Evolutionary conservation across 1,139 yeast species (phyloP).

Genomic region (Kurtzmaniella quercitrusa): DNA sequence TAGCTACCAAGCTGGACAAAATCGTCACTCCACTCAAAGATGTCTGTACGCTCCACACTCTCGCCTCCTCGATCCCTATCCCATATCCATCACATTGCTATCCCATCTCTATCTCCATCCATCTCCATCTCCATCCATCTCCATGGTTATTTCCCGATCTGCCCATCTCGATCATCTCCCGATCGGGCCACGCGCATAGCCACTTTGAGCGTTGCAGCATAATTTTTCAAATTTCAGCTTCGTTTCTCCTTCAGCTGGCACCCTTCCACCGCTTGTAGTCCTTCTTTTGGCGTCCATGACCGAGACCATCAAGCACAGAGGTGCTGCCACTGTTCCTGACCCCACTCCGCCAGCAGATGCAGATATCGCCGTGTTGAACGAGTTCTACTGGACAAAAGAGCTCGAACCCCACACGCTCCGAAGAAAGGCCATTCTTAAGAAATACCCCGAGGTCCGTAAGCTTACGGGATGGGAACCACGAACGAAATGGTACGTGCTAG

Average conservation of each 20-base stretch:
- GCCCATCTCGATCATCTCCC: neutral
- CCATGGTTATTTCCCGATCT: neutral
- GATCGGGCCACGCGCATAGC: neutral
- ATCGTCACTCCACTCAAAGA: too few relatives aligned
- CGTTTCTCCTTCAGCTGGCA: neutral
- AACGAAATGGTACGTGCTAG: slow-evolving; percentile 69
- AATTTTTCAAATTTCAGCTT: neutral
- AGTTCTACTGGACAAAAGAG: slow-evolving; percentile 81
- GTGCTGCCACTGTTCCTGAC: slow-evolving; percentile 31
- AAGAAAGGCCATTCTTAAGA: slow-evolving; percentile 66
- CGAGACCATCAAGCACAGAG: slow-evolving; percentile 31
- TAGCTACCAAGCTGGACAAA: too few relatives aligned
- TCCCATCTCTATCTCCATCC: too few relatives aligned
- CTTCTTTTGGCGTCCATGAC: slow-evolving; percentile 5
- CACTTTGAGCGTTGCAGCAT: neutral
- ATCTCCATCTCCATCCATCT: too few relatives aligned
- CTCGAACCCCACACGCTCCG: slow-evolving; percentile 78
- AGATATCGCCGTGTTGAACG: slow-evolving; percentile 40
- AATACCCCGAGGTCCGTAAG: slow-evolving; percentile 75
- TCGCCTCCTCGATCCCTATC: too few relatives aligned
- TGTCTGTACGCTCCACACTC: too few relatives aligned
- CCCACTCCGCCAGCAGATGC: slow-evolving; percentile 43
- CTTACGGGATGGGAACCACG: slow-evolving; percentile 83
- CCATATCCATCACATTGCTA: too few relatives aligned
- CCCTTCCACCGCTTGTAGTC: neutral